Conservation (phyloP, 78 protist genomes). For the Dictyostelium intermedium region DNA sequence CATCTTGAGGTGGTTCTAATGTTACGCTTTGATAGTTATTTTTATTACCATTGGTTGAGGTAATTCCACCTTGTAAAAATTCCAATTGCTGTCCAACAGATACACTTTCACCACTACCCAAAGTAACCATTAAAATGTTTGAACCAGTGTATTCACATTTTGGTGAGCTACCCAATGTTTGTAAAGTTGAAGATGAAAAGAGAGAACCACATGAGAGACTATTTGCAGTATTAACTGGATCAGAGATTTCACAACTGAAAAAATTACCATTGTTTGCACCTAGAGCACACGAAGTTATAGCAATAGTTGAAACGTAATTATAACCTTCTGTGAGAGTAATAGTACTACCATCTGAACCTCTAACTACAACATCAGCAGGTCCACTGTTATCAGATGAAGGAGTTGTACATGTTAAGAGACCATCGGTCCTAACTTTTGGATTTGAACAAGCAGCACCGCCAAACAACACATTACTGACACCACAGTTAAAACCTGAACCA, state of each 20-base stretch:
- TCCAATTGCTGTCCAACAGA: neutral
- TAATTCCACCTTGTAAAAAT: conserved; percentile 21
- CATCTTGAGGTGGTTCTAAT: neutral
- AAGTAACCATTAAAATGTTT: neutral
- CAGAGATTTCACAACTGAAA: neutral
- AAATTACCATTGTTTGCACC: neutral
- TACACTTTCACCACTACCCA: neutral
- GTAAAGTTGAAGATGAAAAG: neutral
- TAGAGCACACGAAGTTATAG: neutral
- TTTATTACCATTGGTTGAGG: conserved; percentile 25
- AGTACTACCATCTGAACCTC: neutral
- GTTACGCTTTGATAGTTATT: conserved; percentile 1
- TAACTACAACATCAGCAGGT: conserved; percentile 14
- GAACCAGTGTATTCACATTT: conserved; percentile 19
- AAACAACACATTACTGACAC: neutral
- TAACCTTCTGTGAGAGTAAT: neutral
- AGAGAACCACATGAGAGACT: neutral
- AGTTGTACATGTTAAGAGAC: neutral
- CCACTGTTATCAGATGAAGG: neutral
- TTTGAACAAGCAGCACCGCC: neutral
- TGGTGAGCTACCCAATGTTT: neutral
- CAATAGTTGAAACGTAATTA: neutral
- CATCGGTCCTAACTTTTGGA: neutral
- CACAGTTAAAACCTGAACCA: conserved; percentile 47
- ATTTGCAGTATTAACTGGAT: neutral